Conservation (phyloP, 2,329 filamentous ascomycete species). For the Colletotrichum zoysiae region DNA sequence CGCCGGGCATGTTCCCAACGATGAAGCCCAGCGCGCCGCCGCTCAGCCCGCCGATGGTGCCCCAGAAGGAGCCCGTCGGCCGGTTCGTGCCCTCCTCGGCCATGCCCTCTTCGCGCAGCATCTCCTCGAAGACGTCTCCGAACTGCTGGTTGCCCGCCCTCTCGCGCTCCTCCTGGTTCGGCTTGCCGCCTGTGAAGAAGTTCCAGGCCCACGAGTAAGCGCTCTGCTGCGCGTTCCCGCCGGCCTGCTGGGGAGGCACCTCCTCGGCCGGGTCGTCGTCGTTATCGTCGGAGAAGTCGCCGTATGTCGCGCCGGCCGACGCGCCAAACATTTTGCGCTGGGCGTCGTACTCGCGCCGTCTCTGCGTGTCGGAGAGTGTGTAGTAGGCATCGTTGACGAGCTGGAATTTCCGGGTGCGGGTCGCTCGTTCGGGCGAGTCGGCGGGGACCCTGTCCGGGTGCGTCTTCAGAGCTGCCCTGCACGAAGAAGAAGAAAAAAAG, state of each 20-base stretch:
- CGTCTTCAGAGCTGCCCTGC: conserved; percentile 86
- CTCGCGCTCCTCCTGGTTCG: conserved; percentile 57
- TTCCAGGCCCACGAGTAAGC: conserved; percentile 85
- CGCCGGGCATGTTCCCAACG: conserved; percentile 89
- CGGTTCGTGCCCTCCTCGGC: conserved; percentile 74
- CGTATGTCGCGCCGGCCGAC: conserved; percentile 48
- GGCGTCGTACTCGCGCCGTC: conserved; percentile 87
- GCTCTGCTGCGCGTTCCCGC: conserved; percentile 50
- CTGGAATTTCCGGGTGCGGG: conserved; percentile 90
- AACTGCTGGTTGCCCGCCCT: conserved; percentile 84
- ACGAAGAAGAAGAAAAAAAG: conserved; percentile 40
- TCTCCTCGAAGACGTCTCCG: conserved; percentile 87
- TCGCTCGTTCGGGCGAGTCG: conserved; percentile 84
- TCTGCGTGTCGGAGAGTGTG: conserved; percentile 82
- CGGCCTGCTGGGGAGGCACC: conserved; percentile 43
- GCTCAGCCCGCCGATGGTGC: conserved; percentile 84
- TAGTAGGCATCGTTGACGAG: conserved; percentile 95
- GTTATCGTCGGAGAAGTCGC: conserved; percentile 52
- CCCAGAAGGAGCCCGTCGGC: conserved; percentile 85
- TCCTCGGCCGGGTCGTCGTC: conserved; percentile 51
- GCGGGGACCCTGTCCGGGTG: conserved; percentile 91
- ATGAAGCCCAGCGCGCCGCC: conserved; percentile 96
- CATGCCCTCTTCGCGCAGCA: conserved; percentile 89
- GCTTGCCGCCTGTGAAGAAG: conserved; percentile 63
- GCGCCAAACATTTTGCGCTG: conserved; percentile 72